Base-by-base conservation (phyloP, 1,284 basidiomycete species). In the Amylostereum chailletii region DNA sequence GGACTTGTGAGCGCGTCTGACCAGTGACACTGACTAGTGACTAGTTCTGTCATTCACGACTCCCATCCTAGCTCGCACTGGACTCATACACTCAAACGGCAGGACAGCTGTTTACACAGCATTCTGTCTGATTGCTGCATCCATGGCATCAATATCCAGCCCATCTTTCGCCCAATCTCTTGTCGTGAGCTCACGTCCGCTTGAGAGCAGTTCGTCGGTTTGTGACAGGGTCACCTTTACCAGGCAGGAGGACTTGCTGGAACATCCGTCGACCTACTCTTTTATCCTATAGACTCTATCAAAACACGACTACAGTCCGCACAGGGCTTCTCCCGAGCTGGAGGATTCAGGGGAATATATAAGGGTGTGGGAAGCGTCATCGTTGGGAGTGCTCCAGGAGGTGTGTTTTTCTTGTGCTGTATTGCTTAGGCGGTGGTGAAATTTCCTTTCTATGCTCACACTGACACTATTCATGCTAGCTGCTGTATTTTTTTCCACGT, bases 221-320 rank as follows among this genome's bases (percentile, higher is more conserved):
- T 5, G 29, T 46, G 34, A 46, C 40, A 31, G 30, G 27, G 9
- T 10, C 9, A 29, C 32, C 19, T 48, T 47, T 29, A 29, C 5
- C 52, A 94, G 90, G 86, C 90, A 46, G 93, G 93, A 37, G 93
- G 88, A 19, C 66, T 85, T 37, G 91, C 94, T 29, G 94, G 94
- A 42, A 88, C 90, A 11, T 77, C 90, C 1, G 93, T 95, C 29
- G 95, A 99, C 69, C 76, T 98, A 51, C 78, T 97, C 36, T 95
- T 98, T 72, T 98, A 92, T 66, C 95, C 95, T 0, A 85, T 98
- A 53, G 95, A 99, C 70, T 97, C 95, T 1, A 71, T 98, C 63
- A 99, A 99, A 70, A 98, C 95, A 10, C 83, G 95, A 34, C 71
- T 97, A 48, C 95, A 99, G 63, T 87, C 93, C 3, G 67, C 83